Conservation (phyloP, 2,329 filamentous ascomycete genomes). For the Neocucurbitaria cava region DNA sequence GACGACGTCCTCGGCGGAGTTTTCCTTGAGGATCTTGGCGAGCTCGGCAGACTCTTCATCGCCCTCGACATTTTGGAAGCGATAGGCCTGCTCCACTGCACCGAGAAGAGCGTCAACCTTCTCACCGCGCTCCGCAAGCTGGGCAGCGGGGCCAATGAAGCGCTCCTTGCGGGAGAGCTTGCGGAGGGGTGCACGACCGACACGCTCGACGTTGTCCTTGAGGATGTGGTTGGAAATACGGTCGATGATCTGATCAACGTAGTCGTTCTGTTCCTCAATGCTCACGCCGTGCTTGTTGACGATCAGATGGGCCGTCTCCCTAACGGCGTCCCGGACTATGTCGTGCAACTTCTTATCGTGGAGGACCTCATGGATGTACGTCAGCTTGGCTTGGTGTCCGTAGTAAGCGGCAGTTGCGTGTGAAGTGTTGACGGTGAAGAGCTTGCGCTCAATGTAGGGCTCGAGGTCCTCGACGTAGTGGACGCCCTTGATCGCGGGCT, state of each 20-base stretch:
- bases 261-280: slow-evolving; percentile 77
- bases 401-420: slow-evolving; percentile 97
- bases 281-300: slow-evolving; percentile 84
- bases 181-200: slow-evolving; percentile 90
- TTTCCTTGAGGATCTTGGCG: slow-evolving; percentile 81
- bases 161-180: slow-evolving; percentile 96
- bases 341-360: slow-evolving; percentile 79
- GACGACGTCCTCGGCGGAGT: slow-evolving; percentile 76
- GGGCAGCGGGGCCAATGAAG: slow-evolving; percentile 89
- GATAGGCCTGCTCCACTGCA: slow-evolving; percentile 88
- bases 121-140: slow-evolving; percentile 82
- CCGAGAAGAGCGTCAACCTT: slow-evolving; percentile 76
- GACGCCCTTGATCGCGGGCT: slow-evolving; percentile 82
- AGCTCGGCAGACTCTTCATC: slow-evolving; percentile 90
- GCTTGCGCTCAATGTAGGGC: slow-evolving; percentile 98
- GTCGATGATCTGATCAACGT: slow-evolving; percentile 89
- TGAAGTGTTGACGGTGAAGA: slow-evolving; percentile 98
- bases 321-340: slow-evolving; percentile 79
- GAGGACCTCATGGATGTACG: slow-evolving; percentile 88
- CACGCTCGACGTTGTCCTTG: slow-evolving; percentile 92
- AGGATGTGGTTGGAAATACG: slow-evolving; percentile 94
- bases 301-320: slow-evolving; percentile 87
- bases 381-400: slow-evolving; percentile 84
- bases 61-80: slow-evolving; percentile 91
- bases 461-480: slow-evolving; percentile 91